phyloP scores from a whole-genome alignment of 768 basidiomycete species.

The Rickenella mellea region DNA sequence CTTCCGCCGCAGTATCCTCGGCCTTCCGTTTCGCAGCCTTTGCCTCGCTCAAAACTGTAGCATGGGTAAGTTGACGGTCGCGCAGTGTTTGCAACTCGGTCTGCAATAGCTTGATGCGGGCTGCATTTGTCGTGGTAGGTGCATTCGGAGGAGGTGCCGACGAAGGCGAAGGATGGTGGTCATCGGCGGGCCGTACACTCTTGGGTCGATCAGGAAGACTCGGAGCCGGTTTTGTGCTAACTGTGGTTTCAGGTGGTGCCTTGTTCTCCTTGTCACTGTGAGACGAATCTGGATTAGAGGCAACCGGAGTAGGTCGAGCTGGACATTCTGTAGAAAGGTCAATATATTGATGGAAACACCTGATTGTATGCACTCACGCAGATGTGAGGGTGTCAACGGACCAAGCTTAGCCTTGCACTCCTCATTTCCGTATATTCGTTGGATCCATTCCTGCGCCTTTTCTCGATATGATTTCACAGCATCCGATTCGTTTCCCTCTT shows the following conservation, averaged over 20 bases:
- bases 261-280: no score
- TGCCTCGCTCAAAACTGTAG: conserved; percentile 20
- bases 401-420: no score
- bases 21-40: conserved; percentile 33
- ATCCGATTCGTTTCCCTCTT: conserved; percentile 13
- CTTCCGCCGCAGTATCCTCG: conserved; percentile 24
- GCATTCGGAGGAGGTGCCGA: neutral
- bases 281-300: no score
- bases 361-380: no score
- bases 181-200: conserved; percentile 5
- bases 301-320: no score
- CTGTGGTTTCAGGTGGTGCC: conserved; percentile 6
- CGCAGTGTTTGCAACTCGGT: conserved; percentile 31
- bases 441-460: conserved; percentile 35
- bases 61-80: conserved; percentile 21
- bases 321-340: no score
- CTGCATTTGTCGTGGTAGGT: neutral
- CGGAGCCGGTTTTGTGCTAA: neutral
- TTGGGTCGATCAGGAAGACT: conserved; percentile 1
- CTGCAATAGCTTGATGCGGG: conserved; percentile 13
- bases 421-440: conserved; percentile 45
- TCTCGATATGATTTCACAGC: conserved; percentile 26
- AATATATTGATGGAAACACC: no score
- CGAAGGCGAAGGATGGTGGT: neutral
- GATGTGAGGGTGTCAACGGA: no score